phyloP scores from a whole-genome alignment of 2,329 filamentous ascomycete genomes.

The Catunica adiposa region DNA sequence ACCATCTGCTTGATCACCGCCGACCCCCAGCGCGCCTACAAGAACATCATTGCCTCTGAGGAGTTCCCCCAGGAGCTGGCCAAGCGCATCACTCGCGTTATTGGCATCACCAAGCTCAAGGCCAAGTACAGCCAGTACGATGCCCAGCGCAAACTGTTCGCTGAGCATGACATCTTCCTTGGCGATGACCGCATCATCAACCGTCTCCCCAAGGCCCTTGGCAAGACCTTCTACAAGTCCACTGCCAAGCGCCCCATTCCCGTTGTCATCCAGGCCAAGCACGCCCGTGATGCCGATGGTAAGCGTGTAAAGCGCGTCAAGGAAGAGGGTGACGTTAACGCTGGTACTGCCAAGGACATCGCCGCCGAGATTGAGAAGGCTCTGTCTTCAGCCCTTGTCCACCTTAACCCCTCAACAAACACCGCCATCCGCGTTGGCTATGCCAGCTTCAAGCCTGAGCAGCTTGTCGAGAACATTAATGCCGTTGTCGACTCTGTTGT shows the following conservation, averaged over 20 bases:
- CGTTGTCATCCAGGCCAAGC: conserved; percentile 43
- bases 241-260: conserved; percentile 76
- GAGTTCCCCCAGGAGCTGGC: conserved; percentile 52
- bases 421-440: conserved; percentile 67
- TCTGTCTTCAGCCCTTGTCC: conserved; percentile 59
- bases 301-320: conserved; percentile 38
- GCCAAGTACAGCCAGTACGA: conserved; percentile 83
- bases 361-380: conserved; percentile 70
- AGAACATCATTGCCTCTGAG: conserved; percentile 64
- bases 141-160: conserved; percentile 61
- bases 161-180: conserved; percentile 85
- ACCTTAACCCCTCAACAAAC: conserved; percentile 62
- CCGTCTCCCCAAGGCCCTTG: conserved; percentile 58
- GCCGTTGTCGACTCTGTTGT: conserved; percentile 53
- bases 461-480: conserved; percentile 66
- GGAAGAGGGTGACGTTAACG: conserved; percentile 23
- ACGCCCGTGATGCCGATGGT: conserved; percentile 11
- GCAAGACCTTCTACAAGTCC: conserved; percentile 82
- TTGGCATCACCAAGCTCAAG: conserved; percentile 64
- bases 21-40: conserved; percentile 67
- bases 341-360: conserved; percentile 40
- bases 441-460: conserved; percentile 54
- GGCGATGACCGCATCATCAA: conserved; percentile 75
- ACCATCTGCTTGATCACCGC: conserved; percentile 79
- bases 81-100: conserved; percentile 55